These are phyloP conservation scores for Meripilus lineatus DNA, from an alignment of 1,284 basidiomycete genomes.

Conservation along the genomic window DNA sequence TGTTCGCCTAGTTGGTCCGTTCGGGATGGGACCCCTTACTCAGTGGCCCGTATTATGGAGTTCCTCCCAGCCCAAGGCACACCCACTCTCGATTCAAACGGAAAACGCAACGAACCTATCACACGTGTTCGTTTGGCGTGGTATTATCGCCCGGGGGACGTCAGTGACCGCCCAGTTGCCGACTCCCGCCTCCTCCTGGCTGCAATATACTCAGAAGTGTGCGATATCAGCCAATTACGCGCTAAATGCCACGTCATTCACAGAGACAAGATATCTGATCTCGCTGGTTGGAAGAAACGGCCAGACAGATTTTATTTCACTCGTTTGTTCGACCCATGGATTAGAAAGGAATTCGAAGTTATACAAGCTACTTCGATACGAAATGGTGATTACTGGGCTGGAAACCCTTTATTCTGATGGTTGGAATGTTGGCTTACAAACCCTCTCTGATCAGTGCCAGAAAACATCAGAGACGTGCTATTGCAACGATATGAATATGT, in stretches of 20 bases:
- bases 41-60: constrained; percentile 93
- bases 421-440: not conserved
- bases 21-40: constrained; percentile 90
- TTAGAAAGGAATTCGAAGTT: constrained; percentile 97
- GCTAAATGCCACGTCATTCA: constrained; percentile 91
- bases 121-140: constrained; percentile 85
- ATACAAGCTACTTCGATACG: constrained; percentile 82
- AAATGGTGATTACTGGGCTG: constrained; percentile 66
- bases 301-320: constrained; percentile 96
- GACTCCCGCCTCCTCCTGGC: constrained; percentile 89
- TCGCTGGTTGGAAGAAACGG: constrained; percentile 92
- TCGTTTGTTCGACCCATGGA: constrained; percentile 93
- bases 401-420: constrained; percentile 11
- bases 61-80: constrained; percentile 79
- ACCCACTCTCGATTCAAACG: constrained; percentile 36
- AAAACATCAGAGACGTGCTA: constrained; percentile 72
- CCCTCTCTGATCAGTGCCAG: constrained; percentile 59
- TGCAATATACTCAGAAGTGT: constrained; percentile 93
- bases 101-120: constrained; percentile 54
- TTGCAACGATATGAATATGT: constrained; percentile 90
- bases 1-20: constrained; percentile 88
- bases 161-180: constrained; percentile 77
- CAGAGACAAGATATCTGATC: constrained; percentile 89
- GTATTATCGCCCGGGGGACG: constrained; percentile 91
- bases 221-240: constrained; percentile 88